These are phyloP conservation scores for Fragaria nilgerrensis DNA, from an alignment of 306 rosid genomes.

Conservation along the genomic window DNA sequence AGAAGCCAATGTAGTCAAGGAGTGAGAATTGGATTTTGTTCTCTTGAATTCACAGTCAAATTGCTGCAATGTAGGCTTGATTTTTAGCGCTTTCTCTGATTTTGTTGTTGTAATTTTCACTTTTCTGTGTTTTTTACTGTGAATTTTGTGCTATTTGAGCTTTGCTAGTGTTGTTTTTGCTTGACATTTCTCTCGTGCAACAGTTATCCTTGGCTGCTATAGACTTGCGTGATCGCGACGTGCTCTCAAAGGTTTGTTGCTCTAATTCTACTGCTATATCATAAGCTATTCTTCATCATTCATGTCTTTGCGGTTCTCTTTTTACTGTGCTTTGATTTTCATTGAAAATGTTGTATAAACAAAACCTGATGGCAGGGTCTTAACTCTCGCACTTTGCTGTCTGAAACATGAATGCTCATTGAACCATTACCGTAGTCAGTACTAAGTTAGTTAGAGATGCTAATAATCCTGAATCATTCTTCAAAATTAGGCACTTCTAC, in stretches of 20 bases:
- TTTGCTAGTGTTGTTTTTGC: neutral
- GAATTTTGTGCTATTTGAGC: neutral
- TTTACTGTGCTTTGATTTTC: too few relatives aligned
- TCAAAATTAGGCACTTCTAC: too few relatives aligned
- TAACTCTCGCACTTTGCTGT: too few relatives aligned
- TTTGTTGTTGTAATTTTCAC: neutral
- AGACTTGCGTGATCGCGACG: constrained; percentile 77
- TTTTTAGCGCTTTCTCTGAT: neutral
- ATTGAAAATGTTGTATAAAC: too few relatives aligned
- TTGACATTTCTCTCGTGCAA: constrained; percentile 9
- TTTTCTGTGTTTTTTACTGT: neutral
- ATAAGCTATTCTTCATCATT: neutral
- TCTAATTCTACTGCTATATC: neutral
- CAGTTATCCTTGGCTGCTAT: constrained; percentile 84
- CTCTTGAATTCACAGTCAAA: neutral
- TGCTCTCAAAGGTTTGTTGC: constrained; percentile 81
- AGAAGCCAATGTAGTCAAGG: neutral
- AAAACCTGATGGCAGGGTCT: too few relatives aligned
- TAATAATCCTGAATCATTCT: too few relatives aligned
- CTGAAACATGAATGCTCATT: too few relatives aligned
- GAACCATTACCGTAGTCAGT: too few relatives aligned
- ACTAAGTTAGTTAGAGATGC: too few relatives aligned
- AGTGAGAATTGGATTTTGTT: neutral
- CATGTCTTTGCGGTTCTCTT: too few relatives aligned
- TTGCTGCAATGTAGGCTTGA: neutral